Percentiles rank a stretch among this genome's conserved stretches.
phyloP scores from a whole-genome alignment of 495 filamentous ascomycete genomes.

The Neurospora hispaniola region DNA sequence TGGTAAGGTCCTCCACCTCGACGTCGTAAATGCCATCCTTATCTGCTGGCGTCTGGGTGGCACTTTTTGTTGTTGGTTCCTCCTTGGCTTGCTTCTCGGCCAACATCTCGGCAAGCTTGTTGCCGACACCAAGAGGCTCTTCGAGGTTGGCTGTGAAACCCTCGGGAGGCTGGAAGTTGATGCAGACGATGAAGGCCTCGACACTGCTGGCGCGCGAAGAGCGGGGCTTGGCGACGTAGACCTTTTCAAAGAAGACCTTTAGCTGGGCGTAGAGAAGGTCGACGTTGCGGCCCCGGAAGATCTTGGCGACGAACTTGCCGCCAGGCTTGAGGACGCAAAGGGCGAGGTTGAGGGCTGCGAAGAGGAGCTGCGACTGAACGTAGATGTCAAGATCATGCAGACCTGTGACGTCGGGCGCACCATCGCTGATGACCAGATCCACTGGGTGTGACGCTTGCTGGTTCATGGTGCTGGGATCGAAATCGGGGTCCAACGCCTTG shows the following conservation, averaged over 20 bases:
- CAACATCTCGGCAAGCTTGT: slow-evolving; percentile 36
- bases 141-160: slow-evolving; percentile 58
- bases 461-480: slow-evolving; percentile 41
- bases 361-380: slow-evolving; percentile 89
- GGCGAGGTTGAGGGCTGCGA: slow-evolving; percentile 84
- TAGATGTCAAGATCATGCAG: slow-evolving; percentile 97
- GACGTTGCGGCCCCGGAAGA: slow-evolving; percentile 88
- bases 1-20: slow-evolving; percentile 34
- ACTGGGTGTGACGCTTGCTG: slow-evolving; percentile 56
- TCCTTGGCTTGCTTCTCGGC: slow-evolving; percentile 4
- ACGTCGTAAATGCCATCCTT: slow-evolving; percentile 56
- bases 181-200: slow-evolving; percentile 92
- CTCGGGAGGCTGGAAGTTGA: slow-evolving; percentile 61
- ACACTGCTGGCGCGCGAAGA: slow-evolving; percentile 89
- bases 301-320: slow-evolving; percentile 95
- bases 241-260: slow-evolving; percentile 76
- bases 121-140: slow-evolving; percentile 51
- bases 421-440: slow-evolving; percentile 88
- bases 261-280: slow-evolving; percentile 88
- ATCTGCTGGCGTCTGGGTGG: slow-evolving; percentile 13
- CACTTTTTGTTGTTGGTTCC: background rate
- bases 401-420: slow-evolving; percentile 92
- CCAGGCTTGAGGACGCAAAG: slow-evolving; percentile 84
- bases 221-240: slow-evolving; percentile 84
- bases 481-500: slow-evolving; percentile 68